Base-by-base conservation (phyloP, 2,329 filamentous ascomycete genomes). In the Paramyrothecium sp. region DNA sequence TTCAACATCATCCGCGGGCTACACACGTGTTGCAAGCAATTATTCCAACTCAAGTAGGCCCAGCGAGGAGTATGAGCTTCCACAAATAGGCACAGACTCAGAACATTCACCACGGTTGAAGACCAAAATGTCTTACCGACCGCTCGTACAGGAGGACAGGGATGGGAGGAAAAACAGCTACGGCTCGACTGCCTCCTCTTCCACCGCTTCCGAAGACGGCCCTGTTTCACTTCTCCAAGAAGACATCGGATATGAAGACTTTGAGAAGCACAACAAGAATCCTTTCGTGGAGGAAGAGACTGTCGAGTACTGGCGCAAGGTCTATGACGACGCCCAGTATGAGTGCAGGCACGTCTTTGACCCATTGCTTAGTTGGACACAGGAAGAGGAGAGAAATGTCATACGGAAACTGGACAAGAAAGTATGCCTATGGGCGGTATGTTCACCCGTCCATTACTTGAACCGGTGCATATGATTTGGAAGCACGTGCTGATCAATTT, bases 401-500 rank as follows among this genome's bases (percentile, higher is more conserved):
- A 59, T 72, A 16, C 62, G 65, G 51, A 73, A 82, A 73, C 78
- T 83, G 47, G 81, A 84, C 59, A 75, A 75, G 58, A 74, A 73
- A 33, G 81, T 84, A 46, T 80, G 76, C 54, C 64, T 73, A 0
- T 84, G 79, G 75, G 76, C 79, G 38, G 38, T 44, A 44, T 44
- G 38, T 19, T 44, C n/a, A 44, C n/a, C 46, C n/a, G 23, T 30
- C 26, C 22, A 7, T 23, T 33, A 8, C 22, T 51, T 26, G n/a
- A 12, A 12, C 38, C 13, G 38, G 13, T 19, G n/a, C 13, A 5
- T 44, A 30, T 44, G 5, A 7, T 12, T 17, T 3, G 38, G 13
- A 17, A 3, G 7, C 26, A 30, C 13, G 7, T 4, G 38, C 38
- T 44, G n/a, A 44, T 12, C 13, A 12, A 16, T 44, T 7, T 4